phyloP scores from a whole-genome alignment of 1,284 basidiomycete species.

The Sanghuangporus sanghuang region DNA sequence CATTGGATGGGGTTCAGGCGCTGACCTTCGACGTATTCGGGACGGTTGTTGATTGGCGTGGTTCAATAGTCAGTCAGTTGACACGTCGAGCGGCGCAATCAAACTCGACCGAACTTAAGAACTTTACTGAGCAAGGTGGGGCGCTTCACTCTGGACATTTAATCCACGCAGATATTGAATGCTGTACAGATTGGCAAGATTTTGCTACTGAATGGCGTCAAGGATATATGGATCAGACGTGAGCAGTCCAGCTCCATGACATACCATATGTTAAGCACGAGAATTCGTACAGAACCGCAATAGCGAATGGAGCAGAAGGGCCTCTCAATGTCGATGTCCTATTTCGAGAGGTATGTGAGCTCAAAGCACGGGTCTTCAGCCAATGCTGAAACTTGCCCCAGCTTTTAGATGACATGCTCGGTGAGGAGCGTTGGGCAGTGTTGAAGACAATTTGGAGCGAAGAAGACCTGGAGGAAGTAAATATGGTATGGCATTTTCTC shows the following conservation, averaged over 20 bases:
- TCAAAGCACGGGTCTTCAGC: background rate
- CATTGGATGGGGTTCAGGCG: conserved; percentile 37
- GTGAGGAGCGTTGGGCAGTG: conserved; percentile 39
- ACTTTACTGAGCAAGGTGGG: conserved; percentile 12
- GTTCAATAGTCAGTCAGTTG: conserved; percentile 41
- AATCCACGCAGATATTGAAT: background rate
- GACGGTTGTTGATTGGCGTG: conserved; percentile 58
- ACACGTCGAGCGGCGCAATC: conserved; percentile 6
- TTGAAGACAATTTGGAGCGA: conserved; percentile 40
- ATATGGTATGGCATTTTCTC: conserved; percentile 51
- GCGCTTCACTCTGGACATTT: background rate
- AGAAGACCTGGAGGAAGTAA: conserved; percentile 37
- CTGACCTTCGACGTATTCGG: conserved; percentile 63
- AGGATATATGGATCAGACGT: conserved; percentile 47
- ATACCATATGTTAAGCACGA: background rate
- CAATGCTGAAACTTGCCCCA: conserved; percentile 21
- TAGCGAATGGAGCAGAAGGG: conserved; percentile 42
- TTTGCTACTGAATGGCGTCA: conserved; percentile 55
- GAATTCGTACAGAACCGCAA: conserved; percentile 23
- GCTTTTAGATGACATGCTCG: conserved; percentile 53
- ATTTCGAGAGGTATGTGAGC: conserved; percentile 44
- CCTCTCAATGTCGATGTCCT: conserved; percentile 48
- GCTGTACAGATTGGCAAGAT: conserved; percentile 34
- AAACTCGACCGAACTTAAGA: conserved; percentile 5
- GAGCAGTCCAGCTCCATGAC: conserved; percentile 20